Evolutionary conservation across 352 stramenopile species (phyloP), one percentile per base, ranked within the genome.

Genomic region (Phytophthora boehmeriae): DNA sequence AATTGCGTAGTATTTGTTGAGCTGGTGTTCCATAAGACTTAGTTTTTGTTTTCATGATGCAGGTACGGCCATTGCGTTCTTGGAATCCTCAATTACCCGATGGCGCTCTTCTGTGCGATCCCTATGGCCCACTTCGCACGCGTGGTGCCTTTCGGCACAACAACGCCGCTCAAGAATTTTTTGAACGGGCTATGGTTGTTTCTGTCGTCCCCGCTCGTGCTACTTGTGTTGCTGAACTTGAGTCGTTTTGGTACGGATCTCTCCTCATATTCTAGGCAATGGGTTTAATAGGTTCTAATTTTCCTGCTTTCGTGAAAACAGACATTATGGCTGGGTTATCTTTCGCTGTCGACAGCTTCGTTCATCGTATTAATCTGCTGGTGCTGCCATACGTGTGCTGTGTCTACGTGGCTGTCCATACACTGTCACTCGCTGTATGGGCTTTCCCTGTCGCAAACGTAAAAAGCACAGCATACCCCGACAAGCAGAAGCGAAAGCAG

Each of bases 1-100:
- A 19, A 13, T 22, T 39, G 23, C 41, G 2, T 1, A 8, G 0
- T 34, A 30, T 20, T 10, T 44, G 44, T 36, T 25, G 34, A 5
- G 11, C 57, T 14, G 1, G 25, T 4, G 6, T 19, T 25, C n/a
- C 11, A 23, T 23, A n/a, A n/a, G n/a, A n/a, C n/a, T n/a, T n/a
- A n/a, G n/a, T n/a, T n/a, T n/a, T 43, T 19, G 34, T 42, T 28
- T 80, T 6, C 4, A 47, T 34, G 50, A 46, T 46, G 20, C 50
- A 91, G 83, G 11, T 87, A 77, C 52, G 60, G 76, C 8, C 86
- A 93, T 70, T 89, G 80, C 47, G 76, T 91, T 48, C 51, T 95
- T 41, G 83, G 82, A 2, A 86, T 95, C 20, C 61, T 93, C 32
- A 95, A 95, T 61, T 95, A 92, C 66, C 78, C 86, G 1, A 87